Evolutionary conservation across 2,329 filamentous ascomycete genomes (phyloP).

Genomic region (Xylogone sp.): DNA sequence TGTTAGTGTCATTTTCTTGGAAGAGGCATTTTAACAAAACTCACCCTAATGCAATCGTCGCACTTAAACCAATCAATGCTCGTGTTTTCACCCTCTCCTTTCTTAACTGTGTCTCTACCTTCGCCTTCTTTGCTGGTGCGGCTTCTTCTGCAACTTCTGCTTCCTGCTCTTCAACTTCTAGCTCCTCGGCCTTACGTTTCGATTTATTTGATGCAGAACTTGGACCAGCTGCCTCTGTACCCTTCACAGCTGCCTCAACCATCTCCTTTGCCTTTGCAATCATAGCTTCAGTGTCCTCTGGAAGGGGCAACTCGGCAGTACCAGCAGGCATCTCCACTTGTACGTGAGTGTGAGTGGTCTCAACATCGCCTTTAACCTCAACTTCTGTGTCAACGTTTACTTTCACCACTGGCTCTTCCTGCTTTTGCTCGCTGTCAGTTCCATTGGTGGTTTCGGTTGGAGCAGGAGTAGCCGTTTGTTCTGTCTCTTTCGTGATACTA

Average conservation of each 20-base stretch:
- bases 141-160: conserved; percentile 36
- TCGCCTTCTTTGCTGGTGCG: conserved; percentile 68
- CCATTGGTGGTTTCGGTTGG: conserved; percentile 1
- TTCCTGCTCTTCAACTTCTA: conserved; percentile 49
- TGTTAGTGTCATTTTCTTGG: conserved; percentile 9
- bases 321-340: conserved; percentile 72
- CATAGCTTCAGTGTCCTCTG: conserved; percentile 78
- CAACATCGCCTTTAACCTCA: conserved; percentile 50
- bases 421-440: background rate
- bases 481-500: background rate
- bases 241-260: conserved; percentile 68
- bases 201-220: conserved; percentile 37
- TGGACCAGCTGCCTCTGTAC: conserved; percentile 32
- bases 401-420: conserved; percentile 57
- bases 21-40: conserved; percentile 35
- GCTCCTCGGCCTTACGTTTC: conserved; percentile 74
- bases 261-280: conserved; percentile 83
- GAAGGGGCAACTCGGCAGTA: conserved; percentile 62
- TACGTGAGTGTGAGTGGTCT: conserved; percentile 69
- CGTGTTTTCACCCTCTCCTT: conserved; percentile 84
- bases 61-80: conserved; percentile 80
- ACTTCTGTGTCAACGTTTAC: conserved; percentile 67
- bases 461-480: conserved; percentile 33
- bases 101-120: conserved; percentile 75
- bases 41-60: conserved; percentile 87